Conservation (phyloP, 106 monocot genomes). For the Apostasia ramifera region DNA sequence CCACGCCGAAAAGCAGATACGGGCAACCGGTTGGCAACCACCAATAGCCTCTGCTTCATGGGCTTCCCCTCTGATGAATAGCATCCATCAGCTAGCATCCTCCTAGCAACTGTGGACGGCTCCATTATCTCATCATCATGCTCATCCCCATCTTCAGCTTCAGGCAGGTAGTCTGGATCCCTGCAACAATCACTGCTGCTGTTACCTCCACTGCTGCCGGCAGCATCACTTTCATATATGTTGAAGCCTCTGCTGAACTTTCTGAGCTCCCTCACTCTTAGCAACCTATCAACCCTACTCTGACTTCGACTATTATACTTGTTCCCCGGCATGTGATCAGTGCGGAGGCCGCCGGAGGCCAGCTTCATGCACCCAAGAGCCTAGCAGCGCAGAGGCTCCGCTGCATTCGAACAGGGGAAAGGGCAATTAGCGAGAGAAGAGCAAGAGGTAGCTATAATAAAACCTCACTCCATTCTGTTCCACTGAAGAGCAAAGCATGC, state of each 20-base stretch:
- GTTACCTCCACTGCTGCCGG: constrained; percentile 9
- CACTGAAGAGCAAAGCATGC: background rate
- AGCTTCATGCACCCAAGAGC: constrained; percentile 17
- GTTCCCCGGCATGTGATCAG: constrained; percentile 18
- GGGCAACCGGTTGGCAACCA: constrained; percentile 88
- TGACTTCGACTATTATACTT: constrained; percentile 38
- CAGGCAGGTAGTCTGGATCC: background rate
- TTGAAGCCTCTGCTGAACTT: constrained; percentile 30
- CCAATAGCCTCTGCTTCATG: constrained; percentile 78
- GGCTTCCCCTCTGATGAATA: constrained; percentile 21
- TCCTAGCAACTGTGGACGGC: constrained; percentile 1
- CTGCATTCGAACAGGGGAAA: constrained; percentile 15
- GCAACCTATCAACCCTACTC: constrained; percentile 61
- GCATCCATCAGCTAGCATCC: constrained; percentile 9
- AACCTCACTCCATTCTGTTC: background rate
- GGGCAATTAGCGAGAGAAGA: background rate
- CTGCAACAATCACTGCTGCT: background rate
- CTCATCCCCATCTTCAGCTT: background rate
- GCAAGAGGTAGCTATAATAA: background rate
- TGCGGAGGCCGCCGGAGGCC: constrained; percentile 5
- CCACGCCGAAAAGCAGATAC: constrained; percentile 84
- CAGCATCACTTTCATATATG: background rate
- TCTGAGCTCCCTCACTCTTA: constrained; percentile 66
- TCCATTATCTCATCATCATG: constrained; percentile 1
- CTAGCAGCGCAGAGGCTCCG: constrained; percentile 7